phyloP scores from a whole-genome alignment of 2,329 filamentous ascomycete genomes.

The Phaeosphaeriaceae sp. region DNA sequence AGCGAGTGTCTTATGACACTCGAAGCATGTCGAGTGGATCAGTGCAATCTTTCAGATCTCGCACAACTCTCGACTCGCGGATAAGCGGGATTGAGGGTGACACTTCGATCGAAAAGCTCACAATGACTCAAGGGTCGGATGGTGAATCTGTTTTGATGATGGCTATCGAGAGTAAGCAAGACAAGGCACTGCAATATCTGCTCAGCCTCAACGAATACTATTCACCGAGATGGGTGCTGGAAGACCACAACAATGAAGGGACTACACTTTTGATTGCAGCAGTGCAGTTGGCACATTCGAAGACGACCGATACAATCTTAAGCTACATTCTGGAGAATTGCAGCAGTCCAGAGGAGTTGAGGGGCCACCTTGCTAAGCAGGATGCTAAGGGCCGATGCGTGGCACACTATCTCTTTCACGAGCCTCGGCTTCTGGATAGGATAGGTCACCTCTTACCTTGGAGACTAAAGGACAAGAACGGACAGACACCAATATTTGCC shows the following conservation, averaged over 20 bases:
- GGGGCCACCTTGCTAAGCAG: slow-evolving; percentile 75
- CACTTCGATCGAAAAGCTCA: slow-evolving; percentile 79
- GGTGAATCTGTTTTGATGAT: slow-evolving; percentile 81
- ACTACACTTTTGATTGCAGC: slow-evolving; percentile 90
- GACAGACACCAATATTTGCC: slow-evolving; percentile 96
- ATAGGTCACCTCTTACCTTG: slow-evolving; percentile 85
- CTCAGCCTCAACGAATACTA: slow-evolving; percentile 81
- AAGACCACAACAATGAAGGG: slow-evolving; percentile 88
- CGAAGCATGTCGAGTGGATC: slow-evolving; percentile 89
- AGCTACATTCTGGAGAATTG: slow-evolving; percentile 69
- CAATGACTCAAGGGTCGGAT: slow-evolving; percentile 72
- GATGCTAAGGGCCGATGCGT: slow-evolving; percentile 87
- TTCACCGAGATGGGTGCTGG: slow-evolving; percentile 72
- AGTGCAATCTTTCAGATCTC: slow-evolving; percentile 81
- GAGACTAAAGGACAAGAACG: slow-evolving; percentile 92
- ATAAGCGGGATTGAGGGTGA: slow-evolving; percentile 85
- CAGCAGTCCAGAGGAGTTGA: slow-evolving; percentile 64
- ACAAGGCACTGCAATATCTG: slow-evolving; percentile 79
- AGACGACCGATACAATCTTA: slow-evolving; percentile 78
- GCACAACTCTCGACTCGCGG: slow-evolving; percentile 69
- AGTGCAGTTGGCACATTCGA: slow-evolving; percentile 80
- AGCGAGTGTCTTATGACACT: slow-evolving; percentile 84
- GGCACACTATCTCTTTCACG: slow-evolving; percentile 96
- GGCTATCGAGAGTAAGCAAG: slow-evolving; percentile 66
- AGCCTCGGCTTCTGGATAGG: slow-evolving; percentile 77